Conservation (phyloP, 1,284 basidiomycete species). For the Moniliophthora roreri region DNA sequence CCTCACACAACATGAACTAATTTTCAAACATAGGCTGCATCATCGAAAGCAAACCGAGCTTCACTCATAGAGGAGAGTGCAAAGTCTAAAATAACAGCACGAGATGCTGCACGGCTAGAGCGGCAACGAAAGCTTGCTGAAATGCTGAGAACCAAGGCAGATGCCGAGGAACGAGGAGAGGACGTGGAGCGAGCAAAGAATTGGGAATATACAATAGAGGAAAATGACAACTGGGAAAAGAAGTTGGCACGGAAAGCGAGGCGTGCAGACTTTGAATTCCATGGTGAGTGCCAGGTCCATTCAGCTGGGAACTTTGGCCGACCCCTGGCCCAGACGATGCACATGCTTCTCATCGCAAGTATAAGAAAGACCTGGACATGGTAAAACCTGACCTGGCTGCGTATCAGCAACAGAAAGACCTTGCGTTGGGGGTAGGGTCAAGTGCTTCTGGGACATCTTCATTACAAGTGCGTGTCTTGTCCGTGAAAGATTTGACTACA, state of each 20-base stretch:
- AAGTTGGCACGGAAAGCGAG: conserved; percentile 75
- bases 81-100: conserved; percentile 69
- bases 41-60: conserved; percentile 78
- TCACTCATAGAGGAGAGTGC: conserved; percentile 83
- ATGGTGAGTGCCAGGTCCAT: conserved; percentile 49
- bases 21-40: conserved; percentile 55
- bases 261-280: conserved; percentile 79
- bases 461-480: conserved; percentile 30
- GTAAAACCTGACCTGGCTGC: conserved; percentile 85
- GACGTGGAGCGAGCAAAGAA: conserved; percentile 80
- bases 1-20: conserved; percentile 5
- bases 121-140: conserved; percentile 89
- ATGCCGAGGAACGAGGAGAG: conserved; percentile 85
- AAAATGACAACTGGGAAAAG: conserved; percentile 94
- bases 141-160: conserved; percentile 81
- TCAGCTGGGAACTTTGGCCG: conserved; percentile 1
- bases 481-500: neutral
- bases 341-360: conserved; percentile 83
- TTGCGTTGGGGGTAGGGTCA: conserved; percentile 72
- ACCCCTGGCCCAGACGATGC: conserved; percentile 68
- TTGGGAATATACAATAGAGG: conserved; percentile 94
- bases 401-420: conserved; percentile 87
- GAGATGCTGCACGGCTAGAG: conserved; percentile 81
- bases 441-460: conserved; percentile 54
- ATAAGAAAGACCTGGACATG: conserved; percentile 86